Percentiles rank a stretch among this genome's conserved stretches.
Evolutionary conservation across 2,329 filamentous ascomycete species (phyloP).

Genomic region (Nemania bipapillata): DNA sequence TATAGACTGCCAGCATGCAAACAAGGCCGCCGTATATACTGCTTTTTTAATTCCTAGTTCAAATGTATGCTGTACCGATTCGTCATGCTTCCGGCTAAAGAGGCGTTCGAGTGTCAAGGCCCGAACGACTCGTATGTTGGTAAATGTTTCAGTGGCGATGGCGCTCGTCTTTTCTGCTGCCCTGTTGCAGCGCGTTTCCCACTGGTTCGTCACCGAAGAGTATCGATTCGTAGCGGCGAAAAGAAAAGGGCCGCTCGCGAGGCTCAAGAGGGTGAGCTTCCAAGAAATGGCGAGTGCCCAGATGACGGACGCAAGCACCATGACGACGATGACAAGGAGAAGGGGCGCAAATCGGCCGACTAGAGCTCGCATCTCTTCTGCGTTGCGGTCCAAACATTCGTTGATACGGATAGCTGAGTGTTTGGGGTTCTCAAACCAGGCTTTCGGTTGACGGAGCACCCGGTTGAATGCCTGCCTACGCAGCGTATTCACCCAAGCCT

Average conservation of each 20-base stretch:
- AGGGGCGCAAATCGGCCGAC: constrained; percentile 81
- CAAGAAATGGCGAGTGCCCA: constrained; percentile 82
- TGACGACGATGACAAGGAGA: constrained; percentile 71
- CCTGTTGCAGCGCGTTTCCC: constrained; percentile 76
- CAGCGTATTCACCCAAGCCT: constrained; percentile 79
- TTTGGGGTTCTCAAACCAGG: constrained; percentile 78
- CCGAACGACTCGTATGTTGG: constrained; percentile 81
- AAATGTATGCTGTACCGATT: constrained; percentile 64
- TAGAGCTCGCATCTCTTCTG: constrained; percentile 87
- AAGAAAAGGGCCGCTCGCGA: constrained; percentile 75
- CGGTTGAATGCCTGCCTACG: constrained; percentile 74
- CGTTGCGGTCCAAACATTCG: constrained; percentile 80
- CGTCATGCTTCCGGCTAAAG: constrained; percentile 72
- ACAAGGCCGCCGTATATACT: constrained; percentile 74
- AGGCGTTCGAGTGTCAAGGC: constrained; percentile 77
- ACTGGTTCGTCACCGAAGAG: constrained; percentile 71
- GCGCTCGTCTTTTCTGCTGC: constrained; percentile 69
- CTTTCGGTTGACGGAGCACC: constrained; percentile 78
- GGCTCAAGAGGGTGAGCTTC: constrained; percentile 81
- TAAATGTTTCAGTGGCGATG: constrained; percentile 78
- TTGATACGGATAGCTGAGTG: constrained; percentile 73
- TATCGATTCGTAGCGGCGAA: constrained; percentile 73
- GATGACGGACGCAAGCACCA: constrained; percentile 73
- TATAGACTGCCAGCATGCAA: constrained; percentile 79
- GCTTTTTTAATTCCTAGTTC: constrained; percentile 73